Conservation (phyloP, 345 rosid species). For the Kernera saxatilis region DNA sequence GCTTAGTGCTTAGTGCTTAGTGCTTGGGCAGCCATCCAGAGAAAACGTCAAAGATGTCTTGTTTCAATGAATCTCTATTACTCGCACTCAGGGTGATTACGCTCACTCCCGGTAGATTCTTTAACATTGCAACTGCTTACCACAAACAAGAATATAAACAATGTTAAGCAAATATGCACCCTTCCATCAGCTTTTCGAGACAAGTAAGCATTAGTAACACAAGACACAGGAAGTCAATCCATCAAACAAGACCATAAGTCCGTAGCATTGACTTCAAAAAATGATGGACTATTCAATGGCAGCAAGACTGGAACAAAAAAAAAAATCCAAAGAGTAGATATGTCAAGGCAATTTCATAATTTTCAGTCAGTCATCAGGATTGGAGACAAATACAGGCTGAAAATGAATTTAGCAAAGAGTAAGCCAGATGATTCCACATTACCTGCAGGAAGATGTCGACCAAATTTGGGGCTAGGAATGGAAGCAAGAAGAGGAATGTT, state of each 20-base stretch:
- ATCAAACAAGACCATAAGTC: background rate
- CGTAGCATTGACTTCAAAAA: background rate
- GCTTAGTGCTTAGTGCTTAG: too few relatives aligned
- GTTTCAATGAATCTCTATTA: conserved; percentile 49
- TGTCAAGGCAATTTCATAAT: too few relatives aligned
- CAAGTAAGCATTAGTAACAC: background rate
- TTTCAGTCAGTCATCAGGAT: too few relatives aligned
- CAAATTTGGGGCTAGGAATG: too few relatives aligned
- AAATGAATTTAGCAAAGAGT: too few relatives aligned
- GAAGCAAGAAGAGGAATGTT: conserved; percentile 56
- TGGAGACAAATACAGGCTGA: too few relatives aligned
- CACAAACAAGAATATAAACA: background rate
- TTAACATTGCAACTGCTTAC: conserved; percentile 56
- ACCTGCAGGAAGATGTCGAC: conserved; percentile 65
- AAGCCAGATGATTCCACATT: too few relatives aligned
- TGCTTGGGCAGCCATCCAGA: conserved; percentile 30
- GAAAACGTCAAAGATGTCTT: conserved; percentile 39
- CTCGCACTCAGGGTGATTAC: conserved; percentile 39
- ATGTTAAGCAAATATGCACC: background rate
- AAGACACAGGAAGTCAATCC: background rate
- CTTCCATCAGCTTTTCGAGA: too few relatives aligned
- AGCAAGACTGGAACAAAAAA: too few relatives aligned
- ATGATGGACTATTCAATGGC: background rate
- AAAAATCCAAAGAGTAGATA: too few relatives aligned
- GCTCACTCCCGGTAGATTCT: conserved; percentile 51